Conservation (phyloP, 805 yeast species). For the Starmerella stigmatis region DNA sequence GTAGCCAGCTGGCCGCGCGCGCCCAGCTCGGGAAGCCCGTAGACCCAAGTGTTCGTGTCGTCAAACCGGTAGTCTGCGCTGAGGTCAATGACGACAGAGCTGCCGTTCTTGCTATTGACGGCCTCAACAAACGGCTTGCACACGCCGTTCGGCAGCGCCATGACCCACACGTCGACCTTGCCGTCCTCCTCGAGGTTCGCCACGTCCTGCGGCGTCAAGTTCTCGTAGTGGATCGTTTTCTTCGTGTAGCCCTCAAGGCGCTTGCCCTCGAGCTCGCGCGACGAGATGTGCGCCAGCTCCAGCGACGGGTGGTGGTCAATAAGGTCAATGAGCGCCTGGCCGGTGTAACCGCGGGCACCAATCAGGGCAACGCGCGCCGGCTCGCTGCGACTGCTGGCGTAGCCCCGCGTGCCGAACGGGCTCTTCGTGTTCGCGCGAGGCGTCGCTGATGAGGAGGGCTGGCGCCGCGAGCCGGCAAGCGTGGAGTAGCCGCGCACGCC, state of each 20-base stretch:
- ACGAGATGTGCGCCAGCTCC: conserved; percentile 86
- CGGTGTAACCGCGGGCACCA: conserved; percentile 98
- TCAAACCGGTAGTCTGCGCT: conserved; percentile 97
- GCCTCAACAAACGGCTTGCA: conserved; percentile 49
- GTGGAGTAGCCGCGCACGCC: conserved; percentile 10
- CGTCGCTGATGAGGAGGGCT: neutral
- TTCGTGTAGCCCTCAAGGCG: conserved; percentile 81
- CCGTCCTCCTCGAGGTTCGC: conserved; percentile 61
- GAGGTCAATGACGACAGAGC: conserved; percentile 76
- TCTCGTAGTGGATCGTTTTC: conserved; percentile 66
- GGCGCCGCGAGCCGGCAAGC: neutral
- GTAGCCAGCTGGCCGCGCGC: conserved; percentile 53
- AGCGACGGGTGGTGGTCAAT: conserved; percentile 79
- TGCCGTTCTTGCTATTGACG: conserved; percentile 37
- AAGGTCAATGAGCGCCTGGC: conserved; percentile 80
- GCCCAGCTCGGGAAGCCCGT: conserved; percentile 89
- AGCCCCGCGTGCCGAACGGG: conserved; percentile 24
- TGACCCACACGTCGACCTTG: conserved; percentile 92
- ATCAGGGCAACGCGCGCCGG: conserved; percentile 83
- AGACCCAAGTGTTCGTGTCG: conserved; percentile 74
- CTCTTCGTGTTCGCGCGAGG: too few relatives aligned
- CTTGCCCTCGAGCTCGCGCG: conserved; percentile 86
- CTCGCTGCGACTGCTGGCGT: conserved; percentile 23
- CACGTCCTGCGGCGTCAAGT: conserved; percentile 79
- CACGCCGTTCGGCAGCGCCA: conserved; percentile 98